phyloP scores from a whole-genome alignment of 75 land plant genomes.

The Adiantum capillusveneris region DNA sequence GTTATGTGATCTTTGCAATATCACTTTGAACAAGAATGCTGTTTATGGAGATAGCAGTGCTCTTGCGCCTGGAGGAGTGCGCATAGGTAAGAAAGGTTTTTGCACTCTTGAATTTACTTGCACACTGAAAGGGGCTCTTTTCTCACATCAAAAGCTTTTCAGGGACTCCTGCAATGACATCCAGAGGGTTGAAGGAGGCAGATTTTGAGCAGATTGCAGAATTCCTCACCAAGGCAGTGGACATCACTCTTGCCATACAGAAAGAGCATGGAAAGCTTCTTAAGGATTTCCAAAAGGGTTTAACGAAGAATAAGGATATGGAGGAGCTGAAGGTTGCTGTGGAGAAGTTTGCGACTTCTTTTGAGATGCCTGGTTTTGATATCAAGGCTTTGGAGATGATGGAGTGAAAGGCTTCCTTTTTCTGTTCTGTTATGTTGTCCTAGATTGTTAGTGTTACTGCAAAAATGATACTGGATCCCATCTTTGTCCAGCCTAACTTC shows the following conservation, averaged over 20 bases:
- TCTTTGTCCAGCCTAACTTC: no score
- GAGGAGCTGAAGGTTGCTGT: slow-evolving; percentile 68
- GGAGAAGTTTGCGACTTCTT: slow-evolving; percentile 71
- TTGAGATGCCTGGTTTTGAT: slow-evolving; percentile 84
- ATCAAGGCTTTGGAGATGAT: slow-evolving; percentile 34
- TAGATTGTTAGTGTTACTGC: no score
- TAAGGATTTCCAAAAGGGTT: slow-evolving; percentile 16
- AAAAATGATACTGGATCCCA: no score
- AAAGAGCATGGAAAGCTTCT: slow-evolving; percentile 9
- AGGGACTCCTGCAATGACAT: slow-evolving; percentile 10
- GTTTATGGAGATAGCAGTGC: slow-evolving; percentile 15
- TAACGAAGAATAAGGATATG: slow-evolving; percentile 81
- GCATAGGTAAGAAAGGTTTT: slow-evolving; percentile 6
- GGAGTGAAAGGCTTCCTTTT: no score
- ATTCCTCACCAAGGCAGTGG: background rate
- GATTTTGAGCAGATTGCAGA: slow-evolving; percentile 13
- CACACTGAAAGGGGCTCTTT: background rate
- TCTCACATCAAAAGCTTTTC: background rate
- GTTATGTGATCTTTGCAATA: slow-evolving; percentile 1
- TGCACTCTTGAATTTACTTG: background rate
- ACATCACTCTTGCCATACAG: slow-evolving; percentile 11
- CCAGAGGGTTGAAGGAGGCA: slow-evolving; percentile 9
- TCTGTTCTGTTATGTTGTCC: no score
- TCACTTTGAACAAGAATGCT: slow-evolving; percentile 12
- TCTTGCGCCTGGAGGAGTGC: slow-evolving; percentile 11